Evolutionary conservation across 768 basidiomycete species (phyloP).

Genomic region (Mycena epipterygia): DNA sequence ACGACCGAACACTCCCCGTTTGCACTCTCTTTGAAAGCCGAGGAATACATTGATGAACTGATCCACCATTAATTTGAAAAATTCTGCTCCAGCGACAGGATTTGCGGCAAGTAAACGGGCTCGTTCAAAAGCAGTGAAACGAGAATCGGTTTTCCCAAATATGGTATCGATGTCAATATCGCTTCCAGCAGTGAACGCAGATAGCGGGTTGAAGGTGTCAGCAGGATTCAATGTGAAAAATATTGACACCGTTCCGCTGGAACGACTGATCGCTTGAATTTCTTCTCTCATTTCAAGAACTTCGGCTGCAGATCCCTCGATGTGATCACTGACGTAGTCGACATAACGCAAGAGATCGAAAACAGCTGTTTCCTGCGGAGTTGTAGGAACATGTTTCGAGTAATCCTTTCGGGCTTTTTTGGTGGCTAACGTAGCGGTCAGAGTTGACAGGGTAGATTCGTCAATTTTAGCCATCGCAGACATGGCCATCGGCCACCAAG

Average conservation of each 20-base stretch:
- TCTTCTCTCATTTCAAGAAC: conserved; percentile 32
- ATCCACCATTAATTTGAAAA: conserved; percentile 48
- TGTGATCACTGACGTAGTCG: conserved; percentile 34
- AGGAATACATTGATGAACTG: conserved; percentile 42
- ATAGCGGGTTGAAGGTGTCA: conserved; percentile 35
- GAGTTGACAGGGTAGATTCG: neutral
- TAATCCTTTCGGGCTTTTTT: conserved; percentile 19
- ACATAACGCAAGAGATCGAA: conserved; percentile 35
- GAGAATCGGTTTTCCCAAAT: conserved; percentile 20
- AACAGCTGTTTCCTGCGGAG: conserved; percentile 22
- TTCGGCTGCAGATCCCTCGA: conserved; percentile 34
- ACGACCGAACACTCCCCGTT: conserved; percentile 46
- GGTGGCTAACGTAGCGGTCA: neutral
- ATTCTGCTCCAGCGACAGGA: conserved; percentile 50
- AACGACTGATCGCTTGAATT: conserved; percentile 30
- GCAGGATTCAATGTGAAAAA: conserved; percentile 41
- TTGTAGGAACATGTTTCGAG: conserved; percentile 2
- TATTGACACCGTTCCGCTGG: conserved; percentile 26
- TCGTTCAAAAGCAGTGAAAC: conserved; percentile 24
- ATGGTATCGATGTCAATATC: conserved; percentile 38
- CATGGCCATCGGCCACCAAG: conserved; percentile 14
- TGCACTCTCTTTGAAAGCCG: conserved; percentile 27
- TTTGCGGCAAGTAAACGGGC: conserved; percentile 39
- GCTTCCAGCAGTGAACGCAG: conserved; percentile 28
- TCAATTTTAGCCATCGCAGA: conserved; percentile 16